Base-by-base conservation (phyloP, 2,329 filamentous ascomycete genomes). In the Aureobasidium sp. region DNA sequence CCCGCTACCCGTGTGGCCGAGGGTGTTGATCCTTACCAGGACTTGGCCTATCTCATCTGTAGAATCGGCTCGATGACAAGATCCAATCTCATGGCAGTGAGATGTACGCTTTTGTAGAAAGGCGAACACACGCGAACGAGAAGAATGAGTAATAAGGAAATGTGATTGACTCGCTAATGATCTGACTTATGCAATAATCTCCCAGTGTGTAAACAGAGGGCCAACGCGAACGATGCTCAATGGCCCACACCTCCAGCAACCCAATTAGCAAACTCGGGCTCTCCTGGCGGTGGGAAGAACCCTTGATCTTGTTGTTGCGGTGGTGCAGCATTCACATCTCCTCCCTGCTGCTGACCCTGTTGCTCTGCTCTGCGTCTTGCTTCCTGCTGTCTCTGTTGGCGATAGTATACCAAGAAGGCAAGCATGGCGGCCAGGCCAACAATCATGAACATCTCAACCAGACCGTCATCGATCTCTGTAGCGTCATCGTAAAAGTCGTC, bases 401-500 rank as follows among this genome's bases (percentile, higher is more conserved):
- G 81, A 73, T 94, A 93, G 74, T 91, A 96, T 17, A 97, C 81
- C 36, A 97, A 78, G 58, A 89, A 84, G 0, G 89, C 85, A 60
- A 97, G 79, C 0, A 86, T 85, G 15, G 86, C 85, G 0, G 89
- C 87, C 15, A 97, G 77, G 1, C 84, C 87, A 15, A 97, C 79
- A 65, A 99, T 95, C 48, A 96, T 79, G 27, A 97, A 75, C 47
- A 88, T 93, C 74, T 97, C 94, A 12, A 97, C 67, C 17, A 96
- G 78, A 14, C 90, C 89, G 51, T 91, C 90, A 56, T 93, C 89
- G 34, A 89, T 81, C 2, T 84, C 80, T 6, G 84, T 79, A 25
- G 81, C 81, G 20, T 86, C 75, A 63, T 73, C 81, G 22, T 70
- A 73, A 29, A 84, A 81, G 66, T 85, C 85, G 5, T 78, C 79